A percentile compares a stretch with the other conserved stretches of the same genome.
These are phyloP conservation scores for Botrytis hyacinthi DNA, from an alignment of 2,329 filamentous ascomycete genomes.

Conservation along the genomic window DNA sequence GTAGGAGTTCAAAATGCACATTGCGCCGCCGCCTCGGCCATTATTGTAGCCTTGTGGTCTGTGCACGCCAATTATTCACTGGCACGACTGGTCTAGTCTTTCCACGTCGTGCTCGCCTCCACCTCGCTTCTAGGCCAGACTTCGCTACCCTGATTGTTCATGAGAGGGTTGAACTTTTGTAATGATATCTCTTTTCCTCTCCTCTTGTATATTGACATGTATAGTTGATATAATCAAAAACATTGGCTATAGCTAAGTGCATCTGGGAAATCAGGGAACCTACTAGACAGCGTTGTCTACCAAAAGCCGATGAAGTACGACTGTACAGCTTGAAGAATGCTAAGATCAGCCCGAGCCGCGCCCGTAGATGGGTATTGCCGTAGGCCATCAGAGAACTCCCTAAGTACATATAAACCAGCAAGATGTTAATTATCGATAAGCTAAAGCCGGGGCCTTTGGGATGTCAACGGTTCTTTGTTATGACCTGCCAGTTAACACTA, in stretches of 20 bases:
- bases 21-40: slow-evolving; percentile 7
- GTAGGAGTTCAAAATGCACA: slow-evolving; percentile 5
- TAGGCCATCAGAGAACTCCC: too few relatives aligned
- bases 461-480: neutral
- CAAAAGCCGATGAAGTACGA: neutral
- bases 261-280: neutral
- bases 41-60: neutral
- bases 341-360: too few relatives aligned
- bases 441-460: neutral
- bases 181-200: neutral
- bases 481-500: neutral
- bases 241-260: neutral
- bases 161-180: neutral
- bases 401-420: neutral
- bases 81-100: neutral
- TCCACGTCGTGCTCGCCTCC: neutral
- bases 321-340: too few relatives aligned
- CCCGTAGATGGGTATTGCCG: too few relatives aligned
- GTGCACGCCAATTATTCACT: neutral
- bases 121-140: neutral
- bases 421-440: neutral
- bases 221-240: neutral
- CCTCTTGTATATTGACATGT: neutral
- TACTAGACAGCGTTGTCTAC: neutral
- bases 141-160: neutral